A percentile compares a stretch with the other conserved stretches of the same genome.
Evolutionary conservation across 768 basidiomycete genomes (phyloP).

Genomic region (Tylopilus vinaceipallidus): DNA sequence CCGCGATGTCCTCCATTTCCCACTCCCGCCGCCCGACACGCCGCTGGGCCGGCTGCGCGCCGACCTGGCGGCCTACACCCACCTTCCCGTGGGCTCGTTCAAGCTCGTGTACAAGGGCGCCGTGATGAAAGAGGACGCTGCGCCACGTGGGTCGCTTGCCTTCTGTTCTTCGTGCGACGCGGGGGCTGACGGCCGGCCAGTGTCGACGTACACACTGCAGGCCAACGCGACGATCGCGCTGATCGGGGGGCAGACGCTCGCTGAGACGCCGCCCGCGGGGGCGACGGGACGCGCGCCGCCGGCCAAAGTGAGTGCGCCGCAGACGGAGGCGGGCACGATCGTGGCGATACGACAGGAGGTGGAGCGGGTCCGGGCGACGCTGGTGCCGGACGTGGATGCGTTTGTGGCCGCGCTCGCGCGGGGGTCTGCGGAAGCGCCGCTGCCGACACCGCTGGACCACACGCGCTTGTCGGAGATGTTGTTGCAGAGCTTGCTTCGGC

Average conservation of each 20-base stretch:
- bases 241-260: constrained; percentile 46
- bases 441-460: constrained; percentile 38
- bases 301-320: constrained; percentile 9
- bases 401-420: constrained; percentile 44
- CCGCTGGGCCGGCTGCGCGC: constrained; percentile 57
- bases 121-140: constrained; percentile 80
- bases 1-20: constrained; percentile 47
- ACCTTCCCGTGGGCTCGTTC: constrained; percentile 66
- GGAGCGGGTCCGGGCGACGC: constrained; percentile 47
- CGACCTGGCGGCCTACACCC: constrained; percentile 70
- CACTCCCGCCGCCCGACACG: constrained; percentile 56
- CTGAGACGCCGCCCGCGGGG: constrained; percentile 1
- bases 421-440: neutral
- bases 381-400: constrained; percentile 54
- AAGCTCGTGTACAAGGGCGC: constrained; percentile 90
- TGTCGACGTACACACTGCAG: constrained; percentile 74
- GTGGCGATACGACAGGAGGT: constrained; percentile 39
- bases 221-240: constrained; percentile 69
- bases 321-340: constrained; percentile 41
- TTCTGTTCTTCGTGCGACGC: constrained; percentile 18
- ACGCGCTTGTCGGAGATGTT: constrained; percentile 75
- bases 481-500: constrained; percentile 79
- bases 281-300: neutral
- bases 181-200: constrained; percentile 30
- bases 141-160: constrained; percentile 48